Evolutionary conservation across 805 yeast species (phyloP), one percentile per base, ranked within the genome.

Genomic region (Myxozyma lipomycoides): DNA sequence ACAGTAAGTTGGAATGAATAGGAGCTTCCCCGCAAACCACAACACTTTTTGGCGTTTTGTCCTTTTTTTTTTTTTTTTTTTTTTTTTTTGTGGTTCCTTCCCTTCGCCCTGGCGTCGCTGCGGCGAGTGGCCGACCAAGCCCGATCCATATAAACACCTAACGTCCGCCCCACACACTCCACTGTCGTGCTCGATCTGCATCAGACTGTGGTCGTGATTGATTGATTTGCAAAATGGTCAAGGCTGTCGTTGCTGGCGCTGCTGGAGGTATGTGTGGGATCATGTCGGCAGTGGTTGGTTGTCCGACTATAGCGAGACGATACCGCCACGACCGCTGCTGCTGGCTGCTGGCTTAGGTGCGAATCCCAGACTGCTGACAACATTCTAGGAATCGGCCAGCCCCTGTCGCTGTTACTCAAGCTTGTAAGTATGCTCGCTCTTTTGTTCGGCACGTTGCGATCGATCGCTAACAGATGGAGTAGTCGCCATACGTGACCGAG

Each of bases 381-480:
- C 19, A 6, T 6, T 34, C 19, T 36, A 55, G 96, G 96, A 55
- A 88, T 88, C 66, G 96, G 96, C 49, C 96, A 89, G 75, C 95
- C 96, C 39, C 76, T 88, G 55, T 86, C 95, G 12, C 78, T 89
- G 48, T 76, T 88, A 57, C 74, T 88, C 61, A 88, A 88, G 70
- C 73, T 87, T 53, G 59, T 55, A 45, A 22, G 59, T 23, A 18
- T 42, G 2, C 28, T 21, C 37, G 12, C 12, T 21, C 36, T 18
- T 30, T 15, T 17, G 15, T 17, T 3, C 19, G 18, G 2, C 18
- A 25, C 21, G 19, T 32, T 19, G 36, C 24, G 19, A n/a, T 7
- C 12, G 32, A 12, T 28, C 32, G 32, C 7, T 28, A 9, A 9
- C 7, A 12, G 6, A 35, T 35, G 4, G 7, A 23, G 4, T 26